Evolutionary conservation across 2,329 filamentous ascomycete species (phyloP).

Genomic region (Paecilomyces dactylethromorphus): DNA sequence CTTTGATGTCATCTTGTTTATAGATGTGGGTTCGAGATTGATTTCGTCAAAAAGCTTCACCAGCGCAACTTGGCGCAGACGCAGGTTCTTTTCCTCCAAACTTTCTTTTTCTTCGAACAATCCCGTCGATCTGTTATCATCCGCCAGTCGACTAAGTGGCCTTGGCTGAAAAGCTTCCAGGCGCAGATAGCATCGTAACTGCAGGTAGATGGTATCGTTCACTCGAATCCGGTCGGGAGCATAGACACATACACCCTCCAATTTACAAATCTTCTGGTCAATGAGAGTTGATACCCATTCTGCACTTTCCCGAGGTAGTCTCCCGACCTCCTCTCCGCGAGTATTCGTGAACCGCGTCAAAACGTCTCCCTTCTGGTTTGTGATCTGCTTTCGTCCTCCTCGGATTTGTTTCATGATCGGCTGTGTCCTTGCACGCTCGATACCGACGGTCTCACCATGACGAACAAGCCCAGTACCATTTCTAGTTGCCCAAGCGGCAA

Average conservation of each 20-base stretch:
- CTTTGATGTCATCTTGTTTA: constrained; percentile 67
- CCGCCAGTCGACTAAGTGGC: constrained; percentile 45
- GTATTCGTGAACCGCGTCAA: constrained; percentile 85
- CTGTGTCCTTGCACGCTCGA: constrained; percentile 77
- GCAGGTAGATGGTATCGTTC: constrained; percentile 91
- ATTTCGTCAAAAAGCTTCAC: constrained; percentile 88
- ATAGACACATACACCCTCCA: constrained; percentile 84
- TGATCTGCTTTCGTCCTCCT: constrained; percentile 36
- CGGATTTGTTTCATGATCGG: constrained; percentile 45
- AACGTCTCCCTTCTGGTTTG: constrained; percentile 67
- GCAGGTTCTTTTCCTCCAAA: constrained; percentile 72
- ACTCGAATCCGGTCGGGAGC: constrained; percentile 77
- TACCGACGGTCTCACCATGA: constrained; percentile 75
- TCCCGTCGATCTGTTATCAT: constrained; percentile 64
- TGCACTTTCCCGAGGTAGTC: constrained; percentile 78
- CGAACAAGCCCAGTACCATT: constrained; percentile 70
- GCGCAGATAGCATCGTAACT: constrained; percentile 72
- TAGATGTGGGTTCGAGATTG: constrained; percentile 67
- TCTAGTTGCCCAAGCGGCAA: constrained; percentile 83
- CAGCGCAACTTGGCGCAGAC: constrained; percentile 77
- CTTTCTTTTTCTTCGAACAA: constrained; percentile 84
- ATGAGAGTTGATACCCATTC: constrained; percentile 88
- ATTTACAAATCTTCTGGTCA: constrained; percentile 80
- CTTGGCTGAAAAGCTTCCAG: constrained; percentile 64
- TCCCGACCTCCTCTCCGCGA: constrained; percentile 73